Percentiles rank a stretch among this genome's conserved stretches.
Conservation (phyloP, 2,329 filamentous ascomycete genomes). For the Cyphellophora attinorum region DNA sequence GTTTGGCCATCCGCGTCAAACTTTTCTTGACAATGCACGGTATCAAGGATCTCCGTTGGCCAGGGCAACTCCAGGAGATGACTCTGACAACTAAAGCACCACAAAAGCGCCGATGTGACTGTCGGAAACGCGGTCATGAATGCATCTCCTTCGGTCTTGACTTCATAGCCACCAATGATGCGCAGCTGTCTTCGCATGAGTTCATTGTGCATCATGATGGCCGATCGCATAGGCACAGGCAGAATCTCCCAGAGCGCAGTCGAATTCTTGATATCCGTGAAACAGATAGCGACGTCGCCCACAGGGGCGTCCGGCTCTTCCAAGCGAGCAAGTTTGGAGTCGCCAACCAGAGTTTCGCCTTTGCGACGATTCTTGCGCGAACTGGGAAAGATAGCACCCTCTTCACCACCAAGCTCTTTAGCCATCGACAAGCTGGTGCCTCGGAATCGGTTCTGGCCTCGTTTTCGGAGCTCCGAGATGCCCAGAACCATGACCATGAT, state of each 20-base stretch:
- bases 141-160: conserved; percentile 98
- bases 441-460: conserved; percentile 64
- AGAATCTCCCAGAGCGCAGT: conserved; percentile 94
- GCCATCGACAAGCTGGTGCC: conserved; percentile 81
- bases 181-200: conserved; percentile 89
- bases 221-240: conserved; percentile 87
- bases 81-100: conserved; percentile 92
- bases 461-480: conserved; percentile 79
- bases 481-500: conserved; percentile 99
- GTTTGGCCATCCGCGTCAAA: conserved; percentile 75
- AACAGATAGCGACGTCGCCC: conserved; percentile 85
- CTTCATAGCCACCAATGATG: conserved; percentile 92
- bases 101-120: conserved; percentile 84
- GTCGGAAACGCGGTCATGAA: conserved; percentile 99
- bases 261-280: conserved; percentile 98
- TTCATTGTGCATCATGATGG: conserved; percentile 95
- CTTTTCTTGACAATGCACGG: conserved; percentile 72
- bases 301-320: conserved; percentile 88
- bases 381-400: conserved; percentile 47
- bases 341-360: conserved; percentile 43
- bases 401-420: conserved; percentile 60
- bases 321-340: conserved; percentile 77
- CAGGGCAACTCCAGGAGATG: conserved; percentile 80
- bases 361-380: conserved; percentile 57
- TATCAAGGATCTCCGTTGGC: conserved; percentile 86